Base-by-base conservation (phyloP, 805 yeast genomes). In the Cyberlindnera americana region DNA sequence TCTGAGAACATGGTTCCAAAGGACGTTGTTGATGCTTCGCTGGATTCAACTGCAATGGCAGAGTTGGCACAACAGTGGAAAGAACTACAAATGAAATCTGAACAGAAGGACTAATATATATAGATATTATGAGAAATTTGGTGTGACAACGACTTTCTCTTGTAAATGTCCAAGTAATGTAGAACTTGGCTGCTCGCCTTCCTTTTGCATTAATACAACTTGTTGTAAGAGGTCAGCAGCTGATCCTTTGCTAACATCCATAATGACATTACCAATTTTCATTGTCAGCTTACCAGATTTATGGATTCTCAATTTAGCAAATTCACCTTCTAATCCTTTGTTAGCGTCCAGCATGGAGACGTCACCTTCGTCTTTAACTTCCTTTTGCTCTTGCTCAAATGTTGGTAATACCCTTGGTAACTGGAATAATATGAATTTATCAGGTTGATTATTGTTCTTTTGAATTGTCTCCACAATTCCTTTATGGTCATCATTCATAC, bases 1-100 rank as follows among this genome's bases (percentile, higher is more conserved):
- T 77, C 95, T 2, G 95, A 91, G 52, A 87, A 81, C 58, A 90
- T 86, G 54, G 96, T 93, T 3, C 99, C 99, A 0, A 70, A 75
- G 37, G 99, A 93, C 54, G 78, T 93, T 16, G 83, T 93, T 4
- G 93, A 88, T 57, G 96, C 96, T 2, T 71, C 85, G 24, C 53
- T 78, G 50, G 80, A 83, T 49, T 73, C 90, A 0, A 69, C 72
- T 16, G 74, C 83, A 0, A 81, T 88, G 73, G 79, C 76, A 11
- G 89, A 83, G 36, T 62, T 85, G 47, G 78, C 84, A 1, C 69
- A 69, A 43, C 69, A 77, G 41, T 83, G 88, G 88, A 57, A 62
- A 27, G 70, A 70, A 34, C 43, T 70, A 29, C 57, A 67, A 30
- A 38, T 52, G 48, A 55, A 55, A 21, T 44, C 46, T 9, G 53